phyloP scores from a whole-genome alignment of 768 basidiomycete species.

The Ramaria rubella region DNA sequence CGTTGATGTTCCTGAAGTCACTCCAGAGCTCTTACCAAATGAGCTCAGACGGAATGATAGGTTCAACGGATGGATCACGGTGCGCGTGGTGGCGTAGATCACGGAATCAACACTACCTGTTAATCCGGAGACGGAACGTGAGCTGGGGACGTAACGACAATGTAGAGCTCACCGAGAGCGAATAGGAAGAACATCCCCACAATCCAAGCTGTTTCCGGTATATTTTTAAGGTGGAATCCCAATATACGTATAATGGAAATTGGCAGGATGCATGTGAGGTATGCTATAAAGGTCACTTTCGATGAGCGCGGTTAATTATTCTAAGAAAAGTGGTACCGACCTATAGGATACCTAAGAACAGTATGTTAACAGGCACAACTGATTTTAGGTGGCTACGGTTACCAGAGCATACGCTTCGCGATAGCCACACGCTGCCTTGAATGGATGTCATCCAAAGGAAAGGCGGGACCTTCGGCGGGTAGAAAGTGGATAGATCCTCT shows the following conservation, averaged over 20 bases:
- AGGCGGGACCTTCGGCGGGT: neutral
- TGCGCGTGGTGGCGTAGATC: constrained; percentile 1
- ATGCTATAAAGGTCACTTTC: neutral
- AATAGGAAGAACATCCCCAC: constrained; percentile 8
- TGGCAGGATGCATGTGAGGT: constrained; percentile 3
- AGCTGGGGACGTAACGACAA: neutral
- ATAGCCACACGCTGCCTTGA: neutral
- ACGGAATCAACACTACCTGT: neutral
- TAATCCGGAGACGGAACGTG: neutral
- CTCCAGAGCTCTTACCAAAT: neutral
- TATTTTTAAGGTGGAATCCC: neutral
- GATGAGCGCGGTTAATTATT: neutral
- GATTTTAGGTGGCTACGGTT: neutral
- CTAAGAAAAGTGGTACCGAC: neutral
- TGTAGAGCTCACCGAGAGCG: neutral
- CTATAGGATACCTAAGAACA: constrained; percentile 3
- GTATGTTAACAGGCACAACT: neutral
- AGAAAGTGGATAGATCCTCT: neutral
- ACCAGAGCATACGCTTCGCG: constrained; percentile 9
- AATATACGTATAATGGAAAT: constrained; percentile 5
- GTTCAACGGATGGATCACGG: neutral
- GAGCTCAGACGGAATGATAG: neutral
- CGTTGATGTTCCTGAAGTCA: too few relatives aligned
- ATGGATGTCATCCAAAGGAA: neutral
- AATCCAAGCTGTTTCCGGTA: neutral